A percentile compares a stretch with the other conserved stretches of the same genome.
These are phyloP conservation scores for Podaxis sp. DNA, from an alignment of 768 basidiomycete species.

Conservation along the genomic window DNA sequence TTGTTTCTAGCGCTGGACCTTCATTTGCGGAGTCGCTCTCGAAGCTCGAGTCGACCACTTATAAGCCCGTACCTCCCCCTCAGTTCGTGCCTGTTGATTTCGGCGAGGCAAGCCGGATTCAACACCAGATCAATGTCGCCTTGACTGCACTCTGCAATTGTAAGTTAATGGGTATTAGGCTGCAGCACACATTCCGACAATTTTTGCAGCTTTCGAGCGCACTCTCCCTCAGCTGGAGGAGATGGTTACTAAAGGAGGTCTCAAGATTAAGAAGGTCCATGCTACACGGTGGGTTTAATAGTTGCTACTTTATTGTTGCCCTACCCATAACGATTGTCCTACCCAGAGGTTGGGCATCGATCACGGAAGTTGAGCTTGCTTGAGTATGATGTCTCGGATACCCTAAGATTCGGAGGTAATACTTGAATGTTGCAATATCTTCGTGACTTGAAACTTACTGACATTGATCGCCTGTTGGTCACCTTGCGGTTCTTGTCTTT, in stretches of 20 bases:
- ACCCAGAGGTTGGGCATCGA: constrained; percentile 32
- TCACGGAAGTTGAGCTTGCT: constrained; percentile 29
- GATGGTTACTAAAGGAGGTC: constrained; percentile 30
- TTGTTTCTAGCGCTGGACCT: constrained; percentile 23
- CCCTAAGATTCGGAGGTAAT: not conserved
- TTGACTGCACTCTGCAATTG: constrained; percentile 31
- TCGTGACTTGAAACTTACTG: not conserved
- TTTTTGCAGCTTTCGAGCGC: constrained; percentile 28
- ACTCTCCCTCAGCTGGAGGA: constrained; percentile 31
- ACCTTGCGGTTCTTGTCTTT: no score
- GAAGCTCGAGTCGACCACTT: constrained; percentile 22
- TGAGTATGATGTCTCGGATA: constrained; percentile 1
- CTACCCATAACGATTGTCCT: not conserved
- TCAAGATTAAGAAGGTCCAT: constrained; percentile 33
- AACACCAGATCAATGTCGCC: constrained; percentile 32
- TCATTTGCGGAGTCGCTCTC: constrained; percentile 20
- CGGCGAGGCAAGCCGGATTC: constrained; percentile 31
- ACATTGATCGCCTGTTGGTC: no score
- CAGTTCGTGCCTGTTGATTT: constrained; percentile 33
- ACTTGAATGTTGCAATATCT: not conserved
- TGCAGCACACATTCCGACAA: not conserved
- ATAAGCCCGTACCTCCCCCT: constrained; percentile 30
- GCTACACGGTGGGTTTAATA: constrained; percentile 28
- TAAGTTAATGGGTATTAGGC: constrained; percentile 11
- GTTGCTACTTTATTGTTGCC: not conserved